These are phyloP conservation scores for Leishmania arabica DNA, from an alignment of 208 protist genomes.

Conservation along the genomic window DNA sequence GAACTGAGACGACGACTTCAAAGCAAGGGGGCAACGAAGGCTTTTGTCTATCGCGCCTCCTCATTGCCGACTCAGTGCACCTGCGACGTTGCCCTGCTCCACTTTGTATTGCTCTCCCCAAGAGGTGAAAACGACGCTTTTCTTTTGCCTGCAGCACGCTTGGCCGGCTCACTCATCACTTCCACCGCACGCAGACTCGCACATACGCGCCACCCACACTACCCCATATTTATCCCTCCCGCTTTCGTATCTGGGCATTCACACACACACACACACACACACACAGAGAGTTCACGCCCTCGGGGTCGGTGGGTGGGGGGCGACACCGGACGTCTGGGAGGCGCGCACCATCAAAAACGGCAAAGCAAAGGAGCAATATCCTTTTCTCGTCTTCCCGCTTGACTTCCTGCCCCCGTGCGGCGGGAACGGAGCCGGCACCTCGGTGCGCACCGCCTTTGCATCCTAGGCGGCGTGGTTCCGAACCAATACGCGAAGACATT, in stretches of 20 bases:
- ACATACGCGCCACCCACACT: too few species aligned
- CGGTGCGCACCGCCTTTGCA: background rate
- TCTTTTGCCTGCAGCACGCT: background rate
- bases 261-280: background rate
- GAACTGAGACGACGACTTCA: background rate
- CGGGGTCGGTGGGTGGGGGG: too few species aligned
- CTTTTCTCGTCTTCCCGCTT: background rate
- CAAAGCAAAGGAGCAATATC: background rate
- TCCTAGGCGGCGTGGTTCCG: background rate
- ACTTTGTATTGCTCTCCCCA: background rate
- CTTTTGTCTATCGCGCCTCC: background rate
- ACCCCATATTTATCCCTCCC: background rate
- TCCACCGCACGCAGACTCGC: background rate
- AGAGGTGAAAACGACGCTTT: background rate
- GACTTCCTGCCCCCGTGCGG: background rate
- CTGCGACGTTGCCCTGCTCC: background rate
- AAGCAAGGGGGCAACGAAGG: background rate
- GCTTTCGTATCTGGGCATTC: background rate
- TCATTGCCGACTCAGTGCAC: background rate
- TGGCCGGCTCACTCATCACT: background rate
- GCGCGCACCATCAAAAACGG: background rate
- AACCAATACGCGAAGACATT: too few species aligned
- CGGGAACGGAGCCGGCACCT: background rate
- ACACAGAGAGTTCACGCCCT: too few species aligned
- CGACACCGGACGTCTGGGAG: background rate